Conservation (phyloP, 495 filamentous ascomycete species). For the Daldinia vernicosa region DNA sequence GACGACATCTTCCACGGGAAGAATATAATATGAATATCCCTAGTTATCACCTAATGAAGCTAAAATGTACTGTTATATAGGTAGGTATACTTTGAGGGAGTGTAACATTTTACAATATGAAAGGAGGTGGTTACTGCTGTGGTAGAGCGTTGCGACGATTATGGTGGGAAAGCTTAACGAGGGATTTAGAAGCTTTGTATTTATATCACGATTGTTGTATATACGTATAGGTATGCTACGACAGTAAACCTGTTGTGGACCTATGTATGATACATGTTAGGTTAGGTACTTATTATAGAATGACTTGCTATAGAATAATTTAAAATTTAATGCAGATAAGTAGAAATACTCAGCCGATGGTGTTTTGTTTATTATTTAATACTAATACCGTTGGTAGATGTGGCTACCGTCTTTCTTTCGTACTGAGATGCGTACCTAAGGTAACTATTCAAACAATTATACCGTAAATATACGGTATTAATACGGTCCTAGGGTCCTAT, state of each 20-base stretch:
- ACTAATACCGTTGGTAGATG: too few relatives aligned
- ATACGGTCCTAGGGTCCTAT: too few relatives aligned
- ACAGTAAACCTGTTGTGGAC: too few relatives aligned
- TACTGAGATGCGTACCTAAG: too few relatives aligned
- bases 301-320: neutral
- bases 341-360: neutral
- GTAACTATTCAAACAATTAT: too few relatives aligned
- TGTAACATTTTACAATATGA: constrained; percentile 3
- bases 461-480: too few relatives aligned
- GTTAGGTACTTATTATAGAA: neutral
- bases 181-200: constrained; percentile 1
- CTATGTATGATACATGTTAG: constrained; percentile 6
- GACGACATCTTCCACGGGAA: constrained; percentile 11
- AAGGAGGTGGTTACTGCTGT: neutral
- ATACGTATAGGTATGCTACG: neutral
- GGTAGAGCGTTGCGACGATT: constrained; percentile 3
- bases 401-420: too few relatives aligned
- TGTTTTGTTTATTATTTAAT: constrained; percentile 1
- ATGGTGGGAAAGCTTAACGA: neutral
- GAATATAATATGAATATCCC: constrained; percentile 31
- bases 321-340: neutral
- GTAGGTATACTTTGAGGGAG: neutral
- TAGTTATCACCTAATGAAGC: constrained; percentile 31
- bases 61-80: constrained; percentile 13
- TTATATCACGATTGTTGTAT: constrained; percentile 6